Percentiles rank a stretch among this genome's conserved stretches.
These are phyloP conservation scores for Ilyonectria sp. DNA, from an alignment of 2,329 filamentous ascomycete genomes.

Conservation along the genomic window DNA sequence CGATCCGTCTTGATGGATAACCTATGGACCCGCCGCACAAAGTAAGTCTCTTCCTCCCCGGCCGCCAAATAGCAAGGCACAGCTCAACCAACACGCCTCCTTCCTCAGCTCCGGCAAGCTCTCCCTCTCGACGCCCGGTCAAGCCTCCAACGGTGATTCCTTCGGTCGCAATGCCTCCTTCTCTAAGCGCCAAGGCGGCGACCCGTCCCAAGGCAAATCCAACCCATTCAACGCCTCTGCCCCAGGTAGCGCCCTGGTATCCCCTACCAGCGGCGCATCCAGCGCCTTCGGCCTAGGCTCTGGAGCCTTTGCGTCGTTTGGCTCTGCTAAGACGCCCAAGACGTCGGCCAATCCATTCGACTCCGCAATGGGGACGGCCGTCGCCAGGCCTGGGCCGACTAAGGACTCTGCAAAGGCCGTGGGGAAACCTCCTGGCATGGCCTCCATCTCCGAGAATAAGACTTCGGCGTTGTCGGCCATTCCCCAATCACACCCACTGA, in stretches of 20 bases:
- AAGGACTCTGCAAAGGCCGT: slow-evolving; percentile 53
- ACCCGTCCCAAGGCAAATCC: slow-evolving; percentile 78
- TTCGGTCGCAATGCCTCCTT: slow-evolving; percentile 74
- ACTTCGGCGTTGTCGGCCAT: slow-evolving; percentile 52
- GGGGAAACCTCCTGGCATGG: slow-evolving; percentile 55
- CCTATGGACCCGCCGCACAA: slow-evolving; percentile 86
- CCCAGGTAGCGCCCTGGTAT: slow-evolving; percentile 69
- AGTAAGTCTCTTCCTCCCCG: slow-evolving; percentile 68
- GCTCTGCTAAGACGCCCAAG: slow-evolving; percentile 89
- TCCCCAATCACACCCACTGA: slow-evolving; percentile 71
- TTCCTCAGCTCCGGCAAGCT: slow-evolving; percentile 84
- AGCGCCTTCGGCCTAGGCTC: slow-evolving; percentile 95
- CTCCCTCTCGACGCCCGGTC: slow-evolving; percentile 84
- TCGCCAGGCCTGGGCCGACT: slow-evolving; percentile 49
- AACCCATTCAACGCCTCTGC: slow-evolving; percentile 83
- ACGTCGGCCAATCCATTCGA: slow-evolving; percentile 86
- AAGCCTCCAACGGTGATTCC: slow-evolving; percentile 68
- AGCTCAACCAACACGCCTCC: slow-evolving; percentile 33
- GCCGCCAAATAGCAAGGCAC: slow-evolving; percentile 8
- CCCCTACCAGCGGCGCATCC: slow-evolving; percentile 74
- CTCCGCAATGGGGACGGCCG: slow-evolving; percentile 70
- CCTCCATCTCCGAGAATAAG: slow-evolving; percentile 62
- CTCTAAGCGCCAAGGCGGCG: slow-evolving; percentile 82
- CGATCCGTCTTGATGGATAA: slow-evolving; percentile 70
- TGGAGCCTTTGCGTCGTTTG: slow-evolving; percentile 92